These are phyloP conservation scores for Allium sativum DNA, from an alignment of 106 monocot genomes.

Conservation along the genomic window DNA sequence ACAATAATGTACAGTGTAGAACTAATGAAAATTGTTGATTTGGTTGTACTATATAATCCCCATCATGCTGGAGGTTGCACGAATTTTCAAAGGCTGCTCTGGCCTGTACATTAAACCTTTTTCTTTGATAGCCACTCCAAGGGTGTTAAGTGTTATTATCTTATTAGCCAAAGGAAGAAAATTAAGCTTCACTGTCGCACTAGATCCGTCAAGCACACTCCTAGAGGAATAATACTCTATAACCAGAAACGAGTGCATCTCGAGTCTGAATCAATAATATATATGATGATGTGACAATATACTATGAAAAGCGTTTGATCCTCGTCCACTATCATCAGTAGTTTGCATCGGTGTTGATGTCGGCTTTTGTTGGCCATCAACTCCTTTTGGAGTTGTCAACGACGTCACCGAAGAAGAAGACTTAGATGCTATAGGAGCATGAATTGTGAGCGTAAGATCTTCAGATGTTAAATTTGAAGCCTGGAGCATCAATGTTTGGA, in stretches of 20 bases:
- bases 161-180: slow-evolving; percentile 92
- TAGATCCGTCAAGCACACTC: slow-evolving; percentile 85
- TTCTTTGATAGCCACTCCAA: slow-evolving; percentile 72
- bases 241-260: slow-evolving; percentile 87
- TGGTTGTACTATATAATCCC: slow-evolving; percentile 26
- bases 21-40: background rate
- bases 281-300: slow-evolving; percentile 20
- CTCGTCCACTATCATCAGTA: slow-evolving; percentile 12
- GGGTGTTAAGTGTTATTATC: slow-evolving; percentile 79
- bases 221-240: slow-evolving; percentile 77
- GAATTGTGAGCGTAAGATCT: slow-evolving; percentile 76
- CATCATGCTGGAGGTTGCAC: slow-evolving; percentile 56
- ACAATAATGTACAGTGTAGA: too few relatives aligned
- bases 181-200: slow-evolving; percentile 80
- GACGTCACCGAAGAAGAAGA: slow-evolving; percentile 57
- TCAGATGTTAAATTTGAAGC: slow-evolving; percentile 82
- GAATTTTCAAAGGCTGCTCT: slow-evolving; percentile 69
- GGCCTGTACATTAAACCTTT: slow-evolving; percentile 81
- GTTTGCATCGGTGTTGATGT: slow-evolving; percentile 24
- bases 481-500: slow-evolving; percentile 80
- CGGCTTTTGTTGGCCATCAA: slow-evolving; percentile 14
- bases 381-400: slow-evolving; percentile 27
- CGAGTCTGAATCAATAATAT: slow-evolving; percentile 23
- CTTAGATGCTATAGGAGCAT: slow-evolving; percentile 62
- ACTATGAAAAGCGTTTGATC: slow-evolving; percentile 20